Evolutionary conservation across 495 filamentous ascomycete species (phyloP).

Genomic region (Tetracladium marchalianum): DNA sequence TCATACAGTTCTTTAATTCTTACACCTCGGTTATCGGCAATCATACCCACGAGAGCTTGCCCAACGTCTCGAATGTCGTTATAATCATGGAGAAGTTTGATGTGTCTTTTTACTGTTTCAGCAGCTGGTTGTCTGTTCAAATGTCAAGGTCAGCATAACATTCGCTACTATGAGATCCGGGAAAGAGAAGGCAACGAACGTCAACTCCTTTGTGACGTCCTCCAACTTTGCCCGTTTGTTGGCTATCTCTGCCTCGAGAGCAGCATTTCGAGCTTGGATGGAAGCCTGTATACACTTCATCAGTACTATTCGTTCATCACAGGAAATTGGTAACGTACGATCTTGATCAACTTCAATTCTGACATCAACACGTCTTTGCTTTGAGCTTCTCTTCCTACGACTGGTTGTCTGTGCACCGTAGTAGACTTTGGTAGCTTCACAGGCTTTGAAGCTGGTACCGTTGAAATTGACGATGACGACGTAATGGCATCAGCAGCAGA

Average conservation of each 20-base stretch:
- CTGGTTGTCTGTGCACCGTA: neutral
- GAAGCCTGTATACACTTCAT: slow-evolving; percentile 4
- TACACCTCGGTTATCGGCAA: slow-evolving; percentile 61
- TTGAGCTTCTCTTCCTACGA: neutral
- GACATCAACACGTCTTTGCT: slow-evolving; percentile 13
- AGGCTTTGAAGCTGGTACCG: too few relatives aligned
- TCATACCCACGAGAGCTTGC: slow-evolving; percentile 60
- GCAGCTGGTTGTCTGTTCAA: slow-evolving; percentile 9
- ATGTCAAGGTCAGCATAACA: neutral
- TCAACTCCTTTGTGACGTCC: slow-evolving; percentile 9
- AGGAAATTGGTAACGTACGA: slow-evolving; percentile 7
- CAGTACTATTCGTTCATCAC: neutral
- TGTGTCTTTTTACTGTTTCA: slow-evolving; percentile 49
- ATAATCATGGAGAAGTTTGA: slow-evolving; percentile 60
- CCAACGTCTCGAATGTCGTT: slow-evolving; percentile 72
- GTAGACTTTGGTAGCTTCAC: too few relatives aligned
- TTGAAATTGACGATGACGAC: too few relatives aligned
- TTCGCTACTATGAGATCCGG: too few relatives aligned
- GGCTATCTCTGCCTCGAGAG: slow-evolving; percentile 16
- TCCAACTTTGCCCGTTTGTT: slow-evolving; percentile 7
- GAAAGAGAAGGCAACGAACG: slow-evolving; percentile 3
- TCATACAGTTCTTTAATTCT: slow-evolving; percentile 51
- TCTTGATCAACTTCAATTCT: slow-evolving; percentile 19
- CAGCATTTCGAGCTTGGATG: slow-evolving; percentile 13
- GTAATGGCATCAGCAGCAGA: too few relatives aligned